These are phyloP conservation scores for Leishmania major DNA, from an alignment of 208 protist genomes.

Conservation along the genomic window DNA sequence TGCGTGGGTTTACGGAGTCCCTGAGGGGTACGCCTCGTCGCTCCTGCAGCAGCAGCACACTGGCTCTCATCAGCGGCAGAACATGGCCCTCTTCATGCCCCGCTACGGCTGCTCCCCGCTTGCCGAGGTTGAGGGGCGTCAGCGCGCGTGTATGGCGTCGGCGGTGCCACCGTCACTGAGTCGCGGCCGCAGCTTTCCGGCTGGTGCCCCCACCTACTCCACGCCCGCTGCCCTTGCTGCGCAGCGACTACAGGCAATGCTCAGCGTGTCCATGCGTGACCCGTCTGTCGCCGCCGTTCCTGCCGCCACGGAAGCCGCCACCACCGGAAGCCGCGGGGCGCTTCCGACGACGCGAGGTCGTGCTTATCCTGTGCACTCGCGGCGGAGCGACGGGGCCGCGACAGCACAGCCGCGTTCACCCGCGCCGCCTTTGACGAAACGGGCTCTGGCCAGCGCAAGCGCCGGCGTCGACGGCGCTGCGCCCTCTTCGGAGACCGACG, in stretches of 20 bases:
- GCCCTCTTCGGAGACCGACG: background rate
- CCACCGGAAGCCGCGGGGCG: background rate
- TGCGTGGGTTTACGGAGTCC: conserved; percentile 72
- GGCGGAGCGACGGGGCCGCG: background rate
- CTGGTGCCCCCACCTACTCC: conserved; percentile 18
- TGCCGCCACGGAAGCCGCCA: background rate
- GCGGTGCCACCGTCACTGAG: background rate
- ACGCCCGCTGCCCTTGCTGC: conserved; percentile 61
- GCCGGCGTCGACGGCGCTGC: background rate
- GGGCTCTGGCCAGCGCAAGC: background rate
- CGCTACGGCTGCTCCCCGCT: conserved; percentile 14
- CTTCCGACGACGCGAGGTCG: background rate
- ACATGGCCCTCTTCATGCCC: conserved; percentile 40
- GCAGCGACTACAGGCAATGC: conserved; percentile 60
- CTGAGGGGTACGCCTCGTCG: conserved; percentile 16
- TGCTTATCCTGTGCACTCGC: background rate
- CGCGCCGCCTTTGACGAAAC: background rate
- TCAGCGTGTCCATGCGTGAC: conserved; percentile 53
- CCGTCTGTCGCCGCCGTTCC: conserved; percentile 26
- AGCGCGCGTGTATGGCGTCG: background rate
- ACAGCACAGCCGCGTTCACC: background rate
- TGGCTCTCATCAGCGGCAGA: conserved; percentile 17
- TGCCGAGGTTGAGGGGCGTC: conserved; percentile 22
- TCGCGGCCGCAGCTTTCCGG: background rate
- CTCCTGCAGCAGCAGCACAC: conserved; percentile 17